Evolutionary conservation across 495 filamentous ascomycete genomes (phyloP).

Genomic region (Penicillium lividum): DNA sequence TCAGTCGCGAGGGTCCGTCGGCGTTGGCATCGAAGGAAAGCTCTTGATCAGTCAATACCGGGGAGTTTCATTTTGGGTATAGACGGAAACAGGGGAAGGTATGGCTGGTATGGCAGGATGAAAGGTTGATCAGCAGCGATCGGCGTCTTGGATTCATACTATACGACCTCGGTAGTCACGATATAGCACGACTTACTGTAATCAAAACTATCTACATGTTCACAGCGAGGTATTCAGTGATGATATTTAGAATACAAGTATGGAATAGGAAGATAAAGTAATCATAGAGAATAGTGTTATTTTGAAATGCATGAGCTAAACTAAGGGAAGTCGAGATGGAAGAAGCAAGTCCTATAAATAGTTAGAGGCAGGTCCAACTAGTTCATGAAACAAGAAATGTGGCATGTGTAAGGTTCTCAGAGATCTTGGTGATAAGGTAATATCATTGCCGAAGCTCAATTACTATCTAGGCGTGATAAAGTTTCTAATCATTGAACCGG

Average conservation of each 20-base stretch:
- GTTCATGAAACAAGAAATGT: conserved; percentile 20
- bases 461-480: conserved; percentile 82
- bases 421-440: conserved; percentile 79
- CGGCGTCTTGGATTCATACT: conserved; percentile 6
- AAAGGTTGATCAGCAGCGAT: not conserved
- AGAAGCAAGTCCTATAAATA: conserved; percentile 11
- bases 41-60: conserved; percentile 22
- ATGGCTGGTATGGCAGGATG: not conserved
- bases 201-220: conserved; percentile 28
- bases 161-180: conserved; percentile 19
- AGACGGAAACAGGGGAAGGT: conserved; percentile 21
- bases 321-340: not conserved
- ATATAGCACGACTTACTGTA: conserved; percentile 38
- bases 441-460: conserved; percentile 70
- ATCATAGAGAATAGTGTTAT: not conserved
- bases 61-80: conserved; percentile 27
- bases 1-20: conserved; percentile 60
- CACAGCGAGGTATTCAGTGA: not conserved
- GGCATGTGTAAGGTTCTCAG: conserved; percentile 58
- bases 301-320: conserved; percentile 3
- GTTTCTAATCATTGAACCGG: conserved; percentile 70
- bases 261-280: not conserved
- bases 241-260: not conserved
- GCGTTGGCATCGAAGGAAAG: conserved; percentile 23
- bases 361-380: conserved; percentile 33